A percentile compares a stretch with the other conserved stretches of the same genome.
Conservation (phyloP, 495 filamentous ascomycete species). For the Penicillium tannophilum region DNA sequence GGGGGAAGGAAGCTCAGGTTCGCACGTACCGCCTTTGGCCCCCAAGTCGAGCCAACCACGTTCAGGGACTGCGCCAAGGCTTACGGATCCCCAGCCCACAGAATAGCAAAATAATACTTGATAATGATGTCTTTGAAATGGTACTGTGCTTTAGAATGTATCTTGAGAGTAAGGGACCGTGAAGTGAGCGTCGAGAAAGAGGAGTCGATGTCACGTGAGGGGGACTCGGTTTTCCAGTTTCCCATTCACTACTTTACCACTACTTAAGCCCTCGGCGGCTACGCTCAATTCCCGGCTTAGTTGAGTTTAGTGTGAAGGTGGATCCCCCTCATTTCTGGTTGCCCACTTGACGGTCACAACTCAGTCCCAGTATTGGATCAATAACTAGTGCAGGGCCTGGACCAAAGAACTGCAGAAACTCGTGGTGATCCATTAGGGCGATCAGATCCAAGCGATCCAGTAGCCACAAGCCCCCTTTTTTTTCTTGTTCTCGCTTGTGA, state of each 20-base stretch:
- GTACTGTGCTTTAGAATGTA: not conserved
- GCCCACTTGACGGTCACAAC: constrained; percentile 1
- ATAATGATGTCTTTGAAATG: not conserved
- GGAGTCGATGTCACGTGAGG: constrained; percentile 33
- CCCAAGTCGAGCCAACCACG: constrained; percentile 24
- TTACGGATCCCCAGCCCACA: constrained; percentile 19
- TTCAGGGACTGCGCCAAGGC: constrained; percentile 12
- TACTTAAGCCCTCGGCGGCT: constrained; percentile 24
- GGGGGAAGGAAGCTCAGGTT: constrained; percentile 19
- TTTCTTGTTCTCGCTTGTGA: not conserved
- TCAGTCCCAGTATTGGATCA: constrained; percentile 2
- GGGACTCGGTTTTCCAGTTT: not conserved
- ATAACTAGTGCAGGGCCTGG: constrained; percentile 24
- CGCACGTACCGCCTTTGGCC: constrained; percentile 32
- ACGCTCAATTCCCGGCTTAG: constrained; percentile 4
- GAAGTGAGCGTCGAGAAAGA: constrained; percentile 15
- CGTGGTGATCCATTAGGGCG: constrained; percentile 18
- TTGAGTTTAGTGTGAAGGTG: constrained; percentile 4
- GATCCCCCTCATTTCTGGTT: constrained; percentile 1
- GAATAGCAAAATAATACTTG: constrained; percentile 14
- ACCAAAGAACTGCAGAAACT: constrained; percentile 17
- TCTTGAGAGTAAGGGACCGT: not conserved
- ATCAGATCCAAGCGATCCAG: not conserved
- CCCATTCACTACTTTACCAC: not conserved
- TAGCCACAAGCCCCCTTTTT: constrained; percentile 10